A percentile compares a stretch with the other conserved stretches of the same genome.
Evolutionary conservation across 2,329 filamentous ascomycete species (phyloP).

Genomic region (Epichloe glyceriae): DNA sequence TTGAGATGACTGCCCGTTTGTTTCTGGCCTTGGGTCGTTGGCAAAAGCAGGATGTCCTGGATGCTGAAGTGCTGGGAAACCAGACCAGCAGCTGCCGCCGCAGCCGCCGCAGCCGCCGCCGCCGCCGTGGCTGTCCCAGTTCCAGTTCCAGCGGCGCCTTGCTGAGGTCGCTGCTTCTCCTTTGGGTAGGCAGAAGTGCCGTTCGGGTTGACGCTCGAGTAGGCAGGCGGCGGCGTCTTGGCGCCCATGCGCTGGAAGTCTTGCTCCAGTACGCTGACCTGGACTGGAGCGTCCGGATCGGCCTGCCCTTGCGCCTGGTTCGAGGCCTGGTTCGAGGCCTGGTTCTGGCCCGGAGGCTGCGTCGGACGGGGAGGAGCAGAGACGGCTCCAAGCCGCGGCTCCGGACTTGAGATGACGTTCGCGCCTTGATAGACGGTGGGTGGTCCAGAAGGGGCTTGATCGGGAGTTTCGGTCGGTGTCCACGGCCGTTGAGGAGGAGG

Average conservation of each 20-base stretch:
- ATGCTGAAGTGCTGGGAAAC: constrained; percentile 40
- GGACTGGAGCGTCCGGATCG: constrained; percentile 26
- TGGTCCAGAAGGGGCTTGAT: constrained; percentile 74
- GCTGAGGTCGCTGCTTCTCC: constrained; percentile 55
- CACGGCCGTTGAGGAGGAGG: constrained; percentile 49
- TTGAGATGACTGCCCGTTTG: constrained; percentile 35
- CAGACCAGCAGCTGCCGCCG: constrained; percentile 16
- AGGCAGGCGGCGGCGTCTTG: constrained; percentile 86
- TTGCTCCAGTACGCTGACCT: constrained; percentile 65
- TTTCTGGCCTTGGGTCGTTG: constrained; percentile 55
- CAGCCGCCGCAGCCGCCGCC: background rate
- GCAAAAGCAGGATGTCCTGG: constrained; percentile 80
- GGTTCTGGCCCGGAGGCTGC: background rate
- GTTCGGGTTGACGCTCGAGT: constrained; percentile 59
- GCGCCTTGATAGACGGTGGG: constrained; percentile 85
- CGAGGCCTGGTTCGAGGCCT: background rate
- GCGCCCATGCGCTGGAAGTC: constrained; percentile 74
- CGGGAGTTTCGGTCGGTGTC: constrained; percentile 88
- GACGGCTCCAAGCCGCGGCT: constrained; percentile 24
- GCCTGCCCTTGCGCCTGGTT: constrained; percentile 10
- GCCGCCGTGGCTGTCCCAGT: constrained; percentile 6
- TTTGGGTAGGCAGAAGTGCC: constrained; percentile 53
- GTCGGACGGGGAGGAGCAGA: constrained; percentile 29
- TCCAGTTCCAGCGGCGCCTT: constrained; percentile 7
- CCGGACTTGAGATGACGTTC: constrained; percentile 49